Percentiles rank a stretch among this genome's conserved stretches.
These are phyloP conservation scores for Myriangium duriaei DNA, from an alignment of 2,329 filamentous ascomycete genomes.

Conservation along the genomic window DNA sequence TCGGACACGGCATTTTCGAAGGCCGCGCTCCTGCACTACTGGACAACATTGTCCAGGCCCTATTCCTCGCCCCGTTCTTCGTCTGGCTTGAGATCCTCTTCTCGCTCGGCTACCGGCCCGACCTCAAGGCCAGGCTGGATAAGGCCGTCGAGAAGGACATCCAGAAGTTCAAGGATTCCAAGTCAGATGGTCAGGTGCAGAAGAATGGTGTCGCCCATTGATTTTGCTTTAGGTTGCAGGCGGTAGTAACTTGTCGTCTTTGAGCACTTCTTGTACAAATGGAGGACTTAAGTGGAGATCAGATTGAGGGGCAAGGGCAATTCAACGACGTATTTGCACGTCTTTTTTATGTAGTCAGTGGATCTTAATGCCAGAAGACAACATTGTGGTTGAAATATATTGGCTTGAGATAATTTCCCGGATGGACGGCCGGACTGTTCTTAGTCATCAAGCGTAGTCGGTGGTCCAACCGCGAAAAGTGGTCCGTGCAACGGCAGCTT, in stretches of 20 bases:
- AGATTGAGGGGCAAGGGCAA: too few relatives aligned
- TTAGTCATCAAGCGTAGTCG: too few relatives aligned
- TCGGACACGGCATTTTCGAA: slow-evolving; percentile 85
- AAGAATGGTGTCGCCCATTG: slow-evolving; percentile 16
- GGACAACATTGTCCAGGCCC: slow-evolving; percentile 81
- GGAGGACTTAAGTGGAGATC: too few relatives aligned
- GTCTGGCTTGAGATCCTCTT: slow-evolving; percentile 95
- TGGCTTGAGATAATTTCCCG: not conserved
- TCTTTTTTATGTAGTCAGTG: too few relatives aligned
- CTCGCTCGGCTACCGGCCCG: slow-evolving; percentile 75
- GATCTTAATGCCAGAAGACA: too few relatives aligned
- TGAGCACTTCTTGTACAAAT: too few relatives aligned
- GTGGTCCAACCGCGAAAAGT: too few relatives aligned
- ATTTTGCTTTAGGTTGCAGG: too few relatives aligned
- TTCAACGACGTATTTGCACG: too few relatives aligned
- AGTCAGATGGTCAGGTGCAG: slow-evolving; percentile 23
- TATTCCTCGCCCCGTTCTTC: slow-evolving; percentile 90
- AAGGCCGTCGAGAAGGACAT: slow-evolving; percentile 65
- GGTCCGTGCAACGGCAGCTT: not conserved
- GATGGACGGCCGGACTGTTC: too few relatives aligned
- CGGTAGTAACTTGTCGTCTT: too few relatives aligned
- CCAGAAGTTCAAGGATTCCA: slow-evolving; percentile 54
- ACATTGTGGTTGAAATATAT: too few relatives aligned
- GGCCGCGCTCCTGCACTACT: slow-evolving; percentile 76
- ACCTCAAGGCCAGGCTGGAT: slow-evolving; percentile 70